These are phyloP conservation scores for Gelatoporia subvermispora DNA, from an alignment of 768 basidiomycete species.

Conservation along the genomic window DNA sequence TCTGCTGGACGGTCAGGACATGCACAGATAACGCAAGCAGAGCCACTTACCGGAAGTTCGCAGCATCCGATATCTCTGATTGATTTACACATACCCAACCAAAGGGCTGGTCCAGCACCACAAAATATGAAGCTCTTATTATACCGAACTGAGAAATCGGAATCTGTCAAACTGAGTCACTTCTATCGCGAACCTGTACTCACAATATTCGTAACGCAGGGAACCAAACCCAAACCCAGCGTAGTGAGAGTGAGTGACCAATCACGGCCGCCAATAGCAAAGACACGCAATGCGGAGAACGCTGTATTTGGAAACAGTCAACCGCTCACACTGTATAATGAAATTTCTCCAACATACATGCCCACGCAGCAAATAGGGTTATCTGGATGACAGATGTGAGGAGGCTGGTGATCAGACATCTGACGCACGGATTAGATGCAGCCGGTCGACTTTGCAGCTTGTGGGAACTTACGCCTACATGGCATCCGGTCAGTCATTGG, in stretches of 20 bases:
- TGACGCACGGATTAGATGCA: too few species aligned
- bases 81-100: too few species aligned
- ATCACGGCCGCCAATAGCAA: background rate
- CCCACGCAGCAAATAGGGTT: constrained; percentile 3
- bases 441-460: too few species aligned
- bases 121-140: too few species aligned
- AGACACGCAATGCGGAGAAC: constrained; percentile 5
- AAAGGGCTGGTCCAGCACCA: too few species aligned
- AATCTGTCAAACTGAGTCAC: too few species aligned
- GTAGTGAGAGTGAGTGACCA: background rate
- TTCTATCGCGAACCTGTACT: too few species aligned
- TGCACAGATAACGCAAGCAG: too few species aligned
- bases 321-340: background rate
- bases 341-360: background rate
- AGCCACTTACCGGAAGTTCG: too few species aligned
- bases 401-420: background rate
- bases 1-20: too few species aligned
- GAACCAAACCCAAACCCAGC: background rate
- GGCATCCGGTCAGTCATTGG: background rate
- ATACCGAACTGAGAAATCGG: too few species aligned
- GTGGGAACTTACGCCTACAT: background rate
- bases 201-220: constrained; percentile 4
- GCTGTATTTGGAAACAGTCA: background rate
- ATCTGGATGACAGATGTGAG: background rate
- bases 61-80: too few species aligned